Evolutionary conservation across 2,329 filamentous ascomycete species (phyloP), one percentile per base, ranked within the genome.

Genomic region (Aspergillus sp.): DNA sequence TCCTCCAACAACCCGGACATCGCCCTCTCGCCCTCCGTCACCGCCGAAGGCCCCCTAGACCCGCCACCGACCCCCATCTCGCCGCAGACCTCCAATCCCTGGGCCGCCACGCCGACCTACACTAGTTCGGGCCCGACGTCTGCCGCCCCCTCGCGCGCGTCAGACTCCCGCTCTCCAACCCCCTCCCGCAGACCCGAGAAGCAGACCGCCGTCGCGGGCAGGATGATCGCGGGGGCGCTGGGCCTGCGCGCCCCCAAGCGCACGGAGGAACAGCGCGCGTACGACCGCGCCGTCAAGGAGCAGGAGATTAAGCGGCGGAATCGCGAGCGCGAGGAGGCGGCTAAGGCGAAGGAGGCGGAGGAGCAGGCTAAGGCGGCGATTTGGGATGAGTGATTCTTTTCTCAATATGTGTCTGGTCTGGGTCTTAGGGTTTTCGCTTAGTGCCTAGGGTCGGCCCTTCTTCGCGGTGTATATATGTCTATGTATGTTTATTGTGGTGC

Each of bases 241-340:
- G 94, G 94, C 1, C 82, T 96, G 50, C 84, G 86, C 65, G 84
- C 86, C 32, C 90, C 90, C 30, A 87, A 84, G 75, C 82, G 86
- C 70, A 96, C 90, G 1, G 90, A 95, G 57, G 92, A 96, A 74
- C 89, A 96, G 78, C 82, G 81, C 62, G 89, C 90, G 49, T 97
- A 94, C 69, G 92, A 97, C 64, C 83, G 81, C 60, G 87, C 89
- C 1, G 78, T 94, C 55, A 84, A 87, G 63, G 89, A 95, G 73
- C 89, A 93, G 74, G 93, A 96, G 78, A 85, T 84, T 64, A 91
- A 85, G 76, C 82, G 83, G 61, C 77, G 85, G 53, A 88, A 92
- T 52, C 82, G 84, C 62, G 89, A 92, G 70, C 85, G 79, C 65
- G 84, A 84, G 51, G 82, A 83, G 52, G 83, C 85, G 70, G 82